Conservation (phyloP, 2,329 filamentous ascomycete species). For the Neocatenulostroma microsporum region DNA sequence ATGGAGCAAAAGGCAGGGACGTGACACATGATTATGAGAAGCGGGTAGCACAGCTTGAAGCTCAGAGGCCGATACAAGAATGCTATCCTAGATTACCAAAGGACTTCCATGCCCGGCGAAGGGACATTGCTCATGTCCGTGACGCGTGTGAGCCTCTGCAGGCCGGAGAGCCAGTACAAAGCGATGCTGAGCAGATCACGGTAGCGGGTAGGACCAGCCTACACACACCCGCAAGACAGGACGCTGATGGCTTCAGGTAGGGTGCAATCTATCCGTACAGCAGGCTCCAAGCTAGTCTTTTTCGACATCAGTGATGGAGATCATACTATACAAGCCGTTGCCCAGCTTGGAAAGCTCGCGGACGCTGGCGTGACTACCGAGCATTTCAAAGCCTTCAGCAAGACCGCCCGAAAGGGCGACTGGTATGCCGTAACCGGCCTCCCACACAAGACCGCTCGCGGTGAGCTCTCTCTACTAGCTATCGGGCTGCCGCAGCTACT, state of each 20-base stretch:
- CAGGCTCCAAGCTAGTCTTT: constrained; percentile 75
- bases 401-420: constrained; percentile 70
- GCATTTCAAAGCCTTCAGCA: constrained; percentile 54
- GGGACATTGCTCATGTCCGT: constrained; percentile 12
- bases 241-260: constrained; percentile 50
- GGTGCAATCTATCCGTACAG: constrained; percentile 61
- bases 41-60: constrained; percentile 49
- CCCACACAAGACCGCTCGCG: constrained; percentile 61
- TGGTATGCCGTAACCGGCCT: constrained; percentile 63
- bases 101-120: constrained; percentile 13
- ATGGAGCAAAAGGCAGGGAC: constrained; percentile 8
- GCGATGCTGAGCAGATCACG: not conserved
- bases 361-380: constrained; percentile 32
- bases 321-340: constrained; percentile 65
- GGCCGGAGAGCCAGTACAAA: constrained; percentile 7
- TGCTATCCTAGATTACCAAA: constrained; percentile 47
- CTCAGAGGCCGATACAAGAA: constrained; percentile 40
- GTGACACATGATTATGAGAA: constrained; percentile 37
- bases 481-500: constrained; percentile 61
- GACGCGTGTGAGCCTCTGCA: constrained; percentile 27
- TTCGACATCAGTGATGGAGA: constrained; percentile 70
- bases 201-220: constrained; percentile 6
- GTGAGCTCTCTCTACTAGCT: constrained; percentile 67
- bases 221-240: not conserved
- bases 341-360: constrained; percentile 53